A percentile compares a stretch with the other conserved stretches of the same genome.
phyloP scores from a whole-genome alignment of 345 rosid genomes.

The Aquilaria sinensis region DNA sequence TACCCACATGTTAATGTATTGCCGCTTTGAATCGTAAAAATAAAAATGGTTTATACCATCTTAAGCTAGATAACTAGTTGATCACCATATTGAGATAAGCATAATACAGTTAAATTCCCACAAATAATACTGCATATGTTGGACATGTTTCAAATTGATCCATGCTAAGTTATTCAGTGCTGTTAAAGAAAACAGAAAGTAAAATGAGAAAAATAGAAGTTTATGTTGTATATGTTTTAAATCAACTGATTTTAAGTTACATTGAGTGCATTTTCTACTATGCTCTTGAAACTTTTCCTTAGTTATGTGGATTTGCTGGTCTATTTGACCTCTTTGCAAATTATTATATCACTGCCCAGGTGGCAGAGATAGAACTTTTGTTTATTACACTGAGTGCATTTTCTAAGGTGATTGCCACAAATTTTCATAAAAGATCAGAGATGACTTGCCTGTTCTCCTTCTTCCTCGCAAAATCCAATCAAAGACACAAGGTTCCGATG shows the following conservation, averaged over 20 bases:
- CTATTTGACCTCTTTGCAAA: too few relatives aligned
- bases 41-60: too few relatives aligned
- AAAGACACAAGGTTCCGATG: constrained; percentile 92
- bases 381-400: neutral
- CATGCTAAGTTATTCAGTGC: too few relatives aligned
- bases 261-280: neutral
- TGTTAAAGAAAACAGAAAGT: constrained; percentile 6
- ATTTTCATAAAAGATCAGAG: neutral
- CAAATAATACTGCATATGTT: too few relatives aligned
- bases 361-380: neutral
- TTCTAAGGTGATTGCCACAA: neutral
- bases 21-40: too few relatives aligned
- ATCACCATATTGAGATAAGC: too few relatives aligned
- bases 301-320: too few relatives aligned
- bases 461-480: constrained; percentile 87
- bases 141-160: too few relatives aligned
- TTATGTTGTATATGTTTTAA: neutral
- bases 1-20: too few relatives aligned
- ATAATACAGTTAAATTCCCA: too few relatives aligned
- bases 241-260: neutral
- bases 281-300: neutral
- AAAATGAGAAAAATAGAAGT: neutral
- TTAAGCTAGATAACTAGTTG: too few relatives aligned
- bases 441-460: constrained; percentile 76
- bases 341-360: neutral